Evolutionary conservation across 257 asterid species (phyloP).

Genomic region (Primulina huaijiensis): DNA sequence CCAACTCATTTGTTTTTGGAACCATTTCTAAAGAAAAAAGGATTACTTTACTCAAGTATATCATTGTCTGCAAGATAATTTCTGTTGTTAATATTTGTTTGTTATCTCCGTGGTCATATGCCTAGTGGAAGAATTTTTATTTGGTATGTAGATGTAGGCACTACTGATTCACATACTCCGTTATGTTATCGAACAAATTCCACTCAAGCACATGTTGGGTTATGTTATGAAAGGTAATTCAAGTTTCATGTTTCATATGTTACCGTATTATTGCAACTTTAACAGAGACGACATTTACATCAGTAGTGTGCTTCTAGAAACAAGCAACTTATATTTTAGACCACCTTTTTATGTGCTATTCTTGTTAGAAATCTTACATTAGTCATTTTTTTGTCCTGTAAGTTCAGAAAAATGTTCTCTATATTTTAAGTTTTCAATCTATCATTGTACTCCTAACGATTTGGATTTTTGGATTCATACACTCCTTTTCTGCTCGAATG

Average conservation of each 20-base stretch:
- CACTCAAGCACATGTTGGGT: constrained; percentile 11
- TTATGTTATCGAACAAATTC: not conserved
- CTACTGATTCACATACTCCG: constrained; percentile 5
- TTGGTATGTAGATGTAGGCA: constrained; percentile 1
- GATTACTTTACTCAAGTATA: not conserved
- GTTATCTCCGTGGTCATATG: constrained; percentile 7
- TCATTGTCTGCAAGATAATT: not conserved
- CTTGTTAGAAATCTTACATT: not conserved
- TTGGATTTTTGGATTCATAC: not conserved
- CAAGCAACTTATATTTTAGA: not conserved
- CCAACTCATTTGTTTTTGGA: not conserved
- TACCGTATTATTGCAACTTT: too few species aligned
- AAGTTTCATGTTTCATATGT: not conserved
- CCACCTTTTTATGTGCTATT: constrained; percentile 4
- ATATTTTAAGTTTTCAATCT: constrained; percentile 2
- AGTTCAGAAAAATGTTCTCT: constrained; percentile 1
- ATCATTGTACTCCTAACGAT: constrained; percentile 3
- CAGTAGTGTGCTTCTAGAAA: too few species aligned
- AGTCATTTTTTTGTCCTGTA: not conserved
- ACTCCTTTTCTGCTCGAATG: constrained; percentile 16
- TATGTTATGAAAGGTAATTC: constrained; percentile 9
- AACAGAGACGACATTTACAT: not conserved
- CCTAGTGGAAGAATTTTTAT: constrained; percentile 6
- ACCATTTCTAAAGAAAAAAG: constrained; percentile 8
- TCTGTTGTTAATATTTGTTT: constrained; percentile 14